phyloP scores from a whole-genome alignment of 2,329 filamentous ascomycete species.

The Lecanicillium sp. region DNA sequence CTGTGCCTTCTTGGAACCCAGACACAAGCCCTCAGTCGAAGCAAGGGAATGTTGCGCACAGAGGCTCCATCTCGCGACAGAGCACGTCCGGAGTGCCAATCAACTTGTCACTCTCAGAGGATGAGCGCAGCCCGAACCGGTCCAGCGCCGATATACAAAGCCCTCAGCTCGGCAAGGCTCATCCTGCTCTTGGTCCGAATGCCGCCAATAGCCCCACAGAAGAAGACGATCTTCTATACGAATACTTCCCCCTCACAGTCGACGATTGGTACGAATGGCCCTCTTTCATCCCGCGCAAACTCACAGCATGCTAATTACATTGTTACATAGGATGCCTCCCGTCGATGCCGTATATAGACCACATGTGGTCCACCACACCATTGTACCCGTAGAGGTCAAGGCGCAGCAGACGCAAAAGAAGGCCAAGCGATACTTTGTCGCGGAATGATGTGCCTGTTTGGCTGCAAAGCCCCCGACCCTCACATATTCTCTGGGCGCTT shows the following conservation, averaged over 20 bases:
- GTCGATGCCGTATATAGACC: constrained; percentile 86
- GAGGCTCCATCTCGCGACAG: constrained; percentile 9
- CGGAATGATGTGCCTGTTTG: constrained; percentile 39
- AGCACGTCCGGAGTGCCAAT: constrained; percentile 25
- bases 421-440: constrained; percentile 65
- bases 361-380: constrained; percentile 87
- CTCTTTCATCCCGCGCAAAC: background rate
- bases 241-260: constrained; percentile 86
- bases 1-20: constrained; percentile 43
- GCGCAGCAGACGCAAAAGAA: constrained; percentile 58
- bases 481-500: too few relatives aligned
- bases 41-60: constrained; percentile 3
- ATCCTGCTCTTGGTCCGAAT: constrained; percentile 25
- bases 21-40: constrained; percentile 22
- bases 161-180: constrained; percentile 36
- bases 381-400: constrained; percentile 61
- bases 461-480: too few relatives aligned
- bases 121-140: constrained; percentile 49
- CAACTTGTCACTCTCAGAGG: constrained; percentile 51
- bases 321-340: constrained; percentile 62
- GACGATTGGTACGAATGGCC: constrained; percentile 72
- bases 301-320: constrained; percentile 10
- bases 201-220: constrained; percentile 58
- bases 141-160: constrained; percentile 43
- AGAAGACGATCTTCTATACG: constrained; percentile 77